Percentiles rank a stretch among this genome's conserved stretches.
Evolutionary conservation across 2,329 filamentous ascomycete genomes (phyloP).

Genomic region (Verruconis gallopava): DNA sequence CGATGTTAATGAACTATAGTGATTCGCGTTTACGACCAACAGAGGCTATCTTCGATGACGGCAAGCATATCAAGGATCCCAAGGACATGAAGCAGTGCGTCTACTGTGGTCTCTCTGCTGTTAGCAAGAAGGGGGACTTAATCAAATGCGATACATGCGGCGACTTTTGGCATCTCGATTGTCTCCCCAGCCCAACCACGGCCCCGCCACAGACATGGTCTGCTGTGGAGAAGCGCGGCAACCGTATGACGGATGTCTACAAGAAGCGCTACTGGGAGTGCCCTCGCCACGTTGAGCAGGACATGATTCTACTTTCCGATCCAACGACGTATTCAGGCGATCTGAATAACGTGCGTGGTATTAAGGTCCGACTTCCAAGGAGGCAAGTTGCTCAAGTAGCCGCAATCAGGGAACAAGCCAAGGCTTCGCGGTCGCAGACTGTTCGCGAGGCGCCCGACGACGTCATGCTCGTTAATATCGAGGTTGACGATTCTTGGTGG

Average conservation of each 20-base stretch:
- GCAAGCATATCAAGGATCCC: slow-evolving; percentile 41
- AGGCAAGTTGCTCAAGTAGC: neutral
- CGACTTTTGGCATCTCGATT: slow-evolving; percentile 84
- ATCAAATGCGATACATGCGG: slow-evolving; percentile 2
- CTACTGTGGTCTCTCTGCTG: slow-evolving; percentile 54
- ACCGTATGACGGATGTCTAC: slow-evolving; percentile 31
- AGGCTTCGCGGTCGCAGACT: neutral
- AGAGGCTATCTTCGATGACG: slow-evolving; percentile 50
- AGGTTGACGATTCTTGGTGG: neutral
- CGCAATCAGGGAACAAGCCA: neutral
- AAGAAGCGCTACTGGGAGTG: slow-evolving; percentile 71
- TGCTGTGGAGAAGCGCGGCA: slow-evolving; percentile 13
- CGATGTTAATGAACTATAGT: slow-evolving; percentile 22
- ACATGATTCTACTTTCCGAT: slow-evolving; percentile 38
- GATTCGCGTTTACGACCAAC: slow-evolving; percentile 26
- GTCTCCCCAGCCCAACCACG: slow-evolving; percentile 68
- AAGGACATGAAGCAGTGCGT: slow-evolving; percentile 63
- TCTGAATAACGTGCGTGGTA: neutral
- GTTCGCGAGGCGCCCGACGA: neutral
- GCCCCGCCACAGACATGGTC: slow-evolving; percentile 45
- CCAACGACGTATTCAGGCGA: neutral
- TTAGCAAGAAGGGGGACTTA: slow-evolving; percentile 19
- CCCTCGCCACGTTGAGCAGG: slow-evolving; percentile 70
- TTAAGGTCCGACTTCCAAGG: neutral
- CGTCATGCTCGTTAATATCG: neutral